Percentiles rank a stretch among this genome's conserved stretches.
phyloP scores from a whole-genome alignment of 2,329 filamentous ascomycete genomes.

The Diplodia sapinea region DNA sequence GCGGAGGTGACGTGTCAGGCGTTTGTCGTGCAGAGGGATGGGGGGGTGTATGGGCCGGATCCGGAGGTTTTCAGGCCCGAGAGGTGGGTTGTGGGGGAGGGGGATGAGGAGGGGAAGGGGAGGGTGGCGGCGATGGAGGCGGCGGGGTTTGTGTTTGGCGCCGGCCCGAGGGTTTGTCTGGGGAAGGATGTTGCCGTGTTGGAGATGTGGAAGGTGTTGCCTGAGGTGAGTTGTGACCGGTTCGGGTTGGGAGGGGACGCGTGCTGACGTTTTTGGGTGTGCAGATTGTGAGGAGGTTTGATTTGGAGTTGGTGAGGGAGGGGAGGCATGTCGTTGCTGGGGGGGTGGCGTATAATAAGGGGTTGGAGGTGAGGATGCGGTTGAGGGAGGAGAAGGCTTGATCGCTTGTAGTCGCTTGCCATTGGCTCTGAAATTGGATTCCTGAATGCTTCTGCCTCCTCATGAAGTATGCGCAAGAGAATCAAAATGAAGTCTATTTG shows the following conservation, averaged over 20 bases:
- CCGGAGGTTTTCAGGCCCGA: constrained; percentile 51
- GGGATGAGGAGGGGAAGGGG: background rate
- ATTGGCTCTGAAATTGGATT: too few species aligned
- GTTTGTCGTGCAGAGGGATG: constrained; percentile 56
- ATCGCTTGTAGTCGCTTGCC: background rate
- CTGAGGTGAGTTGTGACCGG: constrained; percentile 40
- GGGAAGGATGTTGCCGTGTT: constrained; percentile 43
- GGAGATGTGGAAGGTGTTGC: constrained; percentile 43
- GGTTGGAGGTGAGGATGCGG: constrained; percentile 35
- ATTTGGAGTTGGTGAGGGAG: constrained; percentile 38
- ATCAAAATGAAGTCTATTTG: too few species aligned
- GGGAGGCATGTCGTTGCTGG: constrained; percentile 41
- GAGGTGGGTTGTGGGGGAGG: constrained; percentile 42
- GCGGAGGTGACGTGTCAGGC: constrained; percentile 56
- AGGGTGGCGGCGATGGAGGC: constrained; percentile 37
- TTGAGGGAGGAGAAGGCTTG: background rate
- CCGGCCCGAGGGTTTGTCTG: constrained; percentile 40
- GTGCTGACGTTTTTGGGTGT: background rate
- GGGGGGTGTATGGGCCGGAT: constrained; percentile 47
- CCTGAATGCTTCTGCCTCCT: too few species aligned
- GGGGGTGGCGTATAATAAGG: constrained; percentile 42
- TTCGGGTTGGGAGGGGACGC: too few species aligned
- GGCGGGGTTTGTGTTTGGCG: constrained; percentile 41
- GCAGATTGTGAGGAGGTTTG: constrained; percentile 41
- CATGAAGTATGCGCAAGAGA: too few species aligned